phyloP scores from a whole-genome alignment of 768 basidiomycete species.

The Leucocoprinus birnbaumii region DNA sequence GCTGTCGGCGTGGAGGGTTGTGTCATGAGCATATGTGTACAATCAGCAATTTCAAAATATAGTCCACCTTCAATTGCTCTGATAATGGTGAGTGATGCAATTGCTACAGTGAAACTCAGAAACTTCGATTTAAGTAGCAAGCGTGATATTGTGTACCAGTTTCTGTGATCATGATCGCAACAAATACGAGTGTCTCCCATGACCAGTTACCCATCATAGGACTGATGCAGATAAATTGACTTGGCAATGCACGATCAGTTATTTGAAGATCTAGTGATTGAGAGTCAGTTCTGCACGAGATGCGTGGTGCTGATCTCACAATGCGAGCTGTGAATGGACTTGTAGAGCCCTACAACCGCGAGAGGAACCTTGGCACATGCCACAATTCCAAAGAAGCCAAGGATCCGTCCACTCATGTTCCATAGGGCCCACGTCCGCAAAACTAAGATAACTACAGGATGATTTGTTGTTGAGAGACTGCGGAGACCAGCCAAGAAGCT shows the following conservation, averaged over 20 bases:
- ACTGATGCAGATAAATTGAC: neutral
- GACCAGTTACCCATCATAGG: neutral
- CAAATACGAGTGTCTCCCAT: constrained; percentile 1
- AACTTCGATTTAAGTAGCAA: neutral
- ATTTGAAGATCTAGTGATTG: neutral
- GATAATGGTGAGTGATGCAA: neutral
- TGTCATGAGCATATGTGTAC: neutral
- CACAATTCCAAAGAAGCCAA: neutral
- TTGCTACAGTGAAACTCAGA: neutral
- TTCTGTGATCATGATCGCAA: neutral
- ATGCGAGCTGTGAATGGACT: neutral
- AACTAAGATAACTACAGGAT: neutral
- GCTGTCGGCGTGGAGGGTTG: neutral
- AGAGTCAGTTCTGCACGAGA: neutral
- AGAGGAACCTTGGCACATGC: neutral
- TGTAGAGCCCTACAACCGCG: neutral
- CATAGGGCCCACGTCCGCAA: constrained; percentile 9
- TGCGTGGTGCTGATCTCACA: too few species aligned
- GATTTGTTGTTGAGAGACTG: too few species aligned
- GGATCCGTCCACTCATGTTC: neutral
- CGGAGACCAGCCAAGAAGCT: too few species aligned
- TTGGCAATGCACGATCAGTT: neutral
- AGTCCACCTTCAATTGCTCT: constrained; percentile 5
- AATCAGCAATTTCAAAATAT: too few species aligned
- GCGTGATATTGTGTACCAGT: neutral